Percentiles rank a stretch among this genome's conserved stretches.
phyloP scores from a whole-genome alignment of 805 yeast species.

The Saccharomycopsis lassenensis region DNA sequence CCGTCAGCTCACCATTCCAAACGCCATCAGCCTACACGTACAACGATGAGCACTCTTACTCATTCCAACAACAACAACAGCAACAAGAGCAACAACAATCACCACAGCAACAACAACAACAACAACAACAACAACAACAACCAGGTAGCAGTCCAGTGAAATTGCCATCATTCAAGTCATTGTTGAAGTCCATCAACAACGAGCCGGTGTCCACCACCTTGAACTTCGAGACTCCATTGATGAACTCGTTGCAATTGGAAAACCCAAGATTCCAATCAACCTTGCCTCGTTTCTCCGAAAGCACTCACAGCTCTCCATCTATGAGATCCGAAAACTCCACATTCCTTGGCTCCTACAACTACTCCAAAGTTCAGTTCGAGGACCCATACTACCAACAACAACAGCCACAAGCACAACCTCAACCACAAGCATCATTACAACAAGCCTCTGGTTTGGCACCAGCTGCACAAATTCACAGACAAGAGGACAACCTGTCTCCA shows the following conservation, averaged over 20 bases:
- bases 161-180: constrained; percentile 19
- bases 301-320: constrained; percentile 4
- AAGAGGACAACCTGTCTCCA: constrained; percentile 11
- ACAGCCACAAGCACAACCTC: constrained; percentile 2
- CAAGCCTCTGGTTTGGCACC: constrained; percentile 1
- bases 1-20: background rate
- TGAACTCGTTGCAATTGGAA: constrained; percentile 17
- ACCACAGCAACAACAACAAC: no score
- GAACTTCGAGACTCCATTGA: constrained; percentile 16
- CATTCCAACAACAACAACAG: background rate
- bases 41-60: constrained; percentile 11
- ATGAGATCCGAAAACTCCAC: constrained; percentile 5
- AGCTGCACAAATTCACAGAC: background rate
- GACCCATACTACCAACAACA: constrained; percentile 14
- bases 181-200: constrained; percentile 18
- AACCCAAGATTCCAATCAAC: constrained; percentile 6
- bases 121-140: no score
- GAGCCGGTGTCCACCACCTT: constrained; percentile 9
- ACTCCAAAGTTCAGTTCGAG: constrained; percentile 16
- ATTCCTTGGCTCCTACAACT: constrained; percentile 15
- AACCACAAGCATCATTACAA: constrained; percentile 4
- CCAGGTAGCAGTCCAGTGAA: no score
- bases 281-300: constrained; percentile 1
- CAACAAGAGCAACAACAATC: no score
- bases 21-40: background rate